Evolutionary conservation across 2,329 filamentous ascomycete genomes (phyloP).

Genomic region (Paecilomyces niveus): DNA sequence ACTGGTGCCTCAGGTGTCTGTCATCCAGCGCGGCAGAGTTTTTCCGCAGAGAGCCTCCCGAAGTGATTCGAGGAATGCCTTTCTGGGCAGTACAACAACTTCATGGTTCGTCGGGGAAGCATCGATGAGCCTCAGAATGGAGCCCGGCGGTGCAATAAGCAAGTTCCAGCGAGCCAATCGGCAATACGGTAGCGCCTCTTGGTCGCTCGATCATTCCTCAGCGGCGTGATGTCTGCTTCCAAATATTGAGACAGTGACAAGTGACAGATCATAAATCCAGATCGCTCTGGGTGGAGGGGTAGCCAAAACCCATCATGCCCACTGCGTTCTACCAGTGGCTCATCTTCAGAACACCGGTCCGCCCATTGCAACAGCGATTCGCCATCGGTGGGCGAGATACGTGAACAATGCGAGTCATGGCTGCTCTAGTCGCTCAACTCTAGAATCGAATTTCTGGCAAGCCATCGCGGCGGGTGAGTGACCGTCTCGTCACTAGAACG

Average conservation of each 20-base stretch:
- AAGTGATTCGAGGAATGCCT: background rate
- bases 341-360: background rate
- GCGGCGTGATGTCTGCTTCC: background rate
- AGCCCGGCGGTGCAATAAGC: background rate
- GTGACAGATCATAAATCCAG: background rate
- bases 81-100: background rate
- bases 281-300: background rate
- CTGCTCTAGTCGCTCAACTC: background rate
- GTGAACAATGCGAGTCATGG: background rate
- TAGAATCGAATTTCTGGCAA: background rate
- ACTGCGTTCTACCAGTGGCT: background rate
- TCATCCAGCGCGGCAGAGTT: background rate
- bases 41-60: background rate
- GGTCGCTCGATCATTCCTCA: background rate
- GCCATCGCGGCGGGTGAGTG: background rate
- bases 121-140: background rate
- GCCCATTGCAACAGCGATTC: background rate
- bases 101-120: background rate
- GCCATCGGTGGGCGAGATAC: background rate
- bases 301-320: background rate
- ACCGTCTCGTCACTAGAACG: background rate
- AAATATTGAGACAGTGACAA: background rate
- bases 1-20: background rate
- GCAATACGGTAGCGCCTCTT: background rate
- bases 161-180: background rate